A percentile compares a stretch with the other conserved stretches of the same genome.
Conservation (phyloP, 805 yeast species). For the Wickerhamomyces xylosicus region DNA sequence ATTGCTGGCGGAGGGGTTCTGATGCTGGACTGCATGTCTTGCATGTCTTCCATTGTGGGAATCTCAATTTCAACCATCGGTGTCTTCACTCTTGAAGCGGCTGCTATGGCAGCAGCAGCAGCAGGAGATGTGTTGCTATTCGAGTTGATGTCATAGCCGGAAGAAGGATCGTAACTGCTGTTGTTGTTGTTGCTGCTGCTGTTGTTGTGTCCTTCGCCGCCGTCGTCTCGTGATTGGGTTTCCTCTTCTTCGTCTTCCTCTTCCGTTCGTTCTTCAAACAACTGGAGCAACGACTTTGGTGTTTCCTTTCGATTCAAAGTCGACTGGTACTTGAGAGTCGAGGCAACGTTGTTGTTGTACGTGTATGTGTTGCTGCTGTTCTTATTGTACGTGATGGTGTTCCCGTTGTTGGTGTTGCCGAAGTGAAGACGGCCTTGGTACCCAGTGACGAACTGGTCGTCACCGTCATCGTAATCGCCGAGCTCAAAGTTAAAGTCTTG, state of each 20-base stretch:
- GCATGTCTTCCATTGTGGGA: conserved; percentile 48
- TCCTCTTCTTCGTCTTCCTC: conserved; percentile 18
- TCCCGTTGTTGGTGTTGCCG: conserved; percentile 16
- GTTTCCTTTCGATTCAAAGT: conserved; percentile 35
- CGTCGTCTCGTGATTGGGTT: conserved; percentile 15
- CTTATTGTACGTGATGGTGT: conserved; percentile 18
- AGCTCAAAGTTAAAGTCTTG: conserved; percentile 17
- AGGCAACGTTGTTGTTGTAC: conserved; percentile 14
- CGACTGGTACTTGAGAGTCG: conserved; percentile 17
- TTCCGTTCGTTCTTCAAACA: conserved; percentile 48
- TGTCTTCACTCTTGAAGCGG: conserved; percentile 33
- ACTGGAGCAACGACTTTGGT: conserved; percentile 61
- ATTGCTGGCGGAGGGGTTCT: neutral
- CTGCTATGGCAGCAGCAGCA: too few relatives aligned
- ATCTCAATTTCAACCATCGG: conserved; percentile 59
- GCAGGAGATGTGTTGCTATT: too few relatives aligned
- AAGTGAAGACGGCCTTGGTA: conserved; percentile 6
- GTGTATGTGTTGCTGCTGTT: conserved; percentile 19
- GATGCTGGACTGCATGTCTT: conserved; percentile 3
- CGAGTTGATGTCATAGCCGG: too few relatives aligned
- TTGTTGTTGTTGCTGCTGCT: conserved; percentile 4
- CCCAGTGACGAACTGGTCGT: conserved; percentile 20
- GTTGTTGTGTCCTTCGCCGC: conserved; percentile 10
- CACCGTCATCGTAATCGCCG: conserved; percentile 19
- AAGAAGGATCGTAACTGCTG: too few relatives aligned